These are phyloP conservation scores for Thielaviopsis punctulata DNA, from an alignment of 2,329 filamentous ascomycete species.

Conservation along the genomic window DNA sequence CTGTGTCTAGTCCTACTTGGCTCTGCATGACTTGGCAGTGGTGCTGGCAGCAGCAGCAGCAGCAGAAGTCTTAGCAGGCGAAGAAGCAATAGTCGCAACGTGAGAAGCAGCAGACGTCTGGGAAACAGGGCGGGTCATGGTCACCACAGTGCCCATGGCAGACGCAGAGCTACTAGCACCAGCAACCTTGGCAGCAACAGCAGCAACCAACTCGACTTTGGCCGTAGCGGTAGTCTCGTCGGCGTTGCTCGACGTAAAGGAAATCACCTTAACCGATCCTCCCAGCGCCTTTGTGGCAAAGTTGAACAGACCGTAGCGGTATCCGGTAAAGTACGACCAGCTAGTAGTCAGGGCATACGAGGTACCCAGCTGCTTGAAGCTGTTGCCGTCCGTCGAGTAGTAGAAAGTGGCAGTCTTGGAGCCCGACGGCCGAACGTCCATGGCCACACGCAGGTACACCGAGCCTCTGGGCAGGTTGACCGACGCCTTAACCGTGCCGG, in stretches of 20 bases:
- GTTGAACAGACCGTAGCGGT: constrained; percentile 31
- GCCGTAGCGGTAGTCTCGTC: background rate
- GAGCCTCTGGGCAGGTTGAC: constrained; percentile 11
- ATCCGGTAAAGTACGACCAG: constrained; percentile 31
- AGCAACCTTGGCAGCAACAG: background rate
- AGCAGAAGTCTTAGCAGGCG: too few species aligned
- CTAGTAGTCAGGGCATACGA: constrained; percentile 22
- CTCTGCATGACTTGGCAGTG: background rate
- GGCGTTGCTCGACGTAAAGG: constrained; percentile 13
- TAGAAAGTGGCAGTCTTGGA: constrained; percentile 14
- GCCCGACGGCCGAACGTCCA: constrained; percentile 16
- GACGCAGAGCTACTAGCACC: background rate
- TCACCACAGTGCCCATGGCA: background rate
- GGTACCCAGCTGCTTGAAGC: constrained; percentile 17
- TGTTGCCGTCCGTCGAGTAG: constrained; percentile 16
- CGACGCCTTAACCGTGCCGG: constrained; percentile 15
- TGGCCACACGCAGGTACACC: constrained; percentile 15
- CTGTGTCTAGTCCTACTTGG: background rate
- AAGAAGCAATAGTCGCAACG: background rate
- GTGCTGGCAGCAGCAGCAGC: background rate
- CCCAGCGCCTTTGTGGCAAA: constrained; percentile 23
- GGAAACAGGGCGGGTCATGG: background rate
- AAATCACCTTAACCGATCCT: constrained; percentile 18
- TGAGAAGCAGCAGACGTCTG: background rate
- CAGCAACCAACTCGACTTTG: background rate